Conservation (phyloP, 805 yeast species). For the Candida nitratophila region DNA sequence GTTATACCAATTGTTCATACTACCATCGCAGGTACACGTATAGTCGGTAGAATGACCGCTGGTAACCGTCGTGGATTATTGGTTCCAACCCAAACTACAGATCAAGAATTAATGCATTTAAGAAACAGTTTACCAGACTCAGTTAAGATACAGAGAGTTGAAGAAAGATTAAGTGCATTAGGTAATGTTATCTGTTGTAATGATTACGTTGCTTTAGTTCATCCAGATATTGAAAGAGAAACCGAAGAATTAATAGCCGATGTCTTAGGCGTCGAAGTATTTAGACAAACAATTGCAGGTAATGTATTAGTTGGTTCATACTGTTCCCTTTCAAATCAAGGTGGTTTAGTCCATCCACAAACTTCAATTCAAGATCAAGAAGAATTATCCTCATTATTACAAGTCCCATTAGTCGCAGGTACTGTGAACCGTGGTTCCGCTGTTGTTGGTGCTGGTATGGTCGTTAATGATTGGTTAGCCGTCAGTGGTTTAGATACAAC, state of each 20-base stretch:
- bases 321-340: conserved; percentile 92
- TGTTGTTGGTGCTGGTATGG: conserved; percentile 98
- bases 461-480: conserved; percentile 96
- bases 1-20: conserved; percentile 95
- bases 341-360: conserved; percentile 97
- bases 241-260: conserved; percentile 98
- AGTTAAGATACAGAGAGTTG: conserved; percentile 95
- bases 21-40: conserved; percentile 97
- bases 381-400: conserved; percentile 89
- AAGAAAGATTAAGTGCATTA: conserved; percentile 92
- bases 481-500: conserved; percentile 97
- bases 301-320: conserved; percentile 96
- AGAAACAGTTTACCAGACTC: conserved; percentile 94
- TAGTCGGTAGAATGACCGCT: conserved; percentile 96
- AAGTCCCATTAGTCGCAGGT: conserved; percentile 98
- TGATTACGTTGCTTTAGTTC: conserved; percentile 97
- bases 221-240: conserved; percentile 98
- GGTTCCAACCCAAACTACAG: conserved; percentile 97
- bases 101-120: conserved; percentile 95
- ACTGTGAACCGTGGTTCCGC: conserved; percentile 96
- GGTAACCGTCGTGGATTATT: conserved; percentile 96
- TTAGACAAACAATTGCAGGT: conserved; percentile 98
- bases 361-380: conserved; percentile 97
- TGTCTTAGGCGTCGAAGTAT: conserved; percentile 96
- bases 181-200: conserved; percentile 98